Evolutionary conservation across 2,329 filamentous ascomycete genomes (phyloP), one percentile per base, ranked within the genome.

Genomic region (Elsinoe batatas): DNA sequence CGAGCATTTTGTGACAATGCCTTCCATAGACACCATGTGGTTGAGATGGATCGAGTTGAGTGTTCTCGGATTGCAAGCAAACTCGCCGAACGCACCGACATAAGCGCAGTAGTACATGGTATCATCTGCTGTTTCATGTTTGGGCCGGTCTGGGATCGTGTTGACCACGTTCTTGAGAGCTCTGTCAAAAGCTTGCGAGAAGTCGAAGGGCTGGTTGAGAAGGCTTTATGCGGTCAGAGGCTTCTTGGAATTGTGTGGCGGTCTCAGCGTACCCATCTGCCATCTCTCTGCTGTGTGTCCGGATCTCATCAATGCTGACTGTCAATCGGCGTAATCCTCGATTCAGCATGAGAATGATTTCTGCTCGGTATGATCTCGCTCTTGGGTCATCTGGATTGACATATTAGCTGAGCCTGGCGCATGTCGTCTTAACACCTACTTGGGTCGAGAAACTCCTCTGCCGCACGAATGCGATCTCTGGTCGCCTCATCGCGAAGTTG

Each of bases 1-100:
- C 20, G 91, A 96, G 72, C 89, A 95, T 70, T 93, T 87, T 35
- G 93, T 98, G 40, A 98, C 93, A 64, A 98, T 98, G 46, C 93
- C 93, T 72, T 98, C 93, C 53, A 98, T 79, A 3, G 91, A 95
- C 12, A 98, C 88, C 91, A 98, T 96, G 66, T 88, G 85, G 71
- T 98, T 98, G 56, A 98, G 80, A 65, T 95, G 88, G 38, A 83
- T 79, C 2, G 91, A 96, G 51, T 88, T 88, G 30, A 98, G 75
- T 0, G 93, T 97, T 62, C 93, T 83, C 38, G 93, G 93, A 66
- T 96, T 98, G 79, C 91, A 96, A 11, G 91, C 81, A 69, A 88
- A 93, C 68, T 96, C 84, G 61, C 94, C 93, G 68, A 98, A 98
- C 68, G 89, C 95, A 61, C 93, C 93, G 56, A 91, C 83, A 74